phyloP scores from a whole-genome alignment of 495 filamentous ascomycete species.

The Aspergillus nanangensis region DNA sequence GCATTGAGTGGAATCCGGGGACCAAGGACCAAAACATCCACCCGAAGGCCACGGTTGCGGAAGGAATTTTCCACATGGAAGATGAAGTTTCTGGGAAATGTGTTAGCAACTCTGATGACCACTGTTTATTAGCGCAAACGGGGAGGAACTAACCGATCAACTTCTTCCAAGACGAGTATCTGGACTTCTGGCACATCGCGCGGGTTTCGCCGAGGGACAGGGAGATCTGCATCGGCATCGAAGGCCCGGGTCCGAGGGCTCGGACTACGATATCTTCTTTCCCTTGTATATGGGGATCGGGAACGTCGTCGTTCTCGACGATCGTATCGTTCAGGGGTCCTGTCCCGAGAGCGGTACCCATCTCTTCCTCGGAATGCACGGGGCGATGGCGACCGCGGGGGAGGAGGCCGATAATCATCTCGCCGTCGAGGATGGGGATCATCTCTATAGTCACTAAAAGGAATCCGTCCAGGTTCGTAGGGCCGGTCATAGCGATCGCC shows the following conservation, averaged over 20 bases:
- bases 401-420: conserved; percentile 61
- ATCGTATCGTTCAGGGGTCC: conserved; percentile 55
- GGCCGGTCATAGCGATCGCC: conserved; percentile 42
- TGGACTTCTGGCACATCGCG: conserved; percentile 88
- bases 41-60: conserved; percentile 60
- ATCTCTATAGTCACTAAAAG: conserved; percentile 47
- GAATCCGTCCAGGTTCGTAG: conserved; percentile 31
- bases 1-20: conserved; percentile 73
- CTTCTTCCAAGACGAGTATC: conserved; percentile 73
- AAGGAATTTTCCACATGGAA: conserved; percentile 76
- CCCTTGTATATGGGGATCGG: conserved; percentile 56
- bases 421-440: conserved; percentile 45
- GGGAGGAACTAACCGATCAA: conserved; percentile 54
- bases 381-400: conserved; percentile 56
- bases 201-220: conserved; percentile 68
- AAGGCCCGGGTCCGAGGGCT: conserved; percentile 54
- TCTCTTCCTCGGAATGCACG: conserved; percentile 58
- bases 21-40: conserved; percentile 70
- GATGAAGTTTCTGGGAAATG: conserved; percentile 62
- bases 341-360: conserved; percentile 61
- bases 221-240: conserved; percentile 58
- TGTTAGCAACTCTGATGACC: too few species aligned
- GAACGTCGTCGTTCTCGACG: conserved; percentile 61
- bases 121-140: too few species aligned
- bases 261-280: conserved; percentile 62